phyloP scores from a whole-genome alignment of 2,329 filamentous ascomycete genomes.

The Thielaviopsis punctulata region DNA sequence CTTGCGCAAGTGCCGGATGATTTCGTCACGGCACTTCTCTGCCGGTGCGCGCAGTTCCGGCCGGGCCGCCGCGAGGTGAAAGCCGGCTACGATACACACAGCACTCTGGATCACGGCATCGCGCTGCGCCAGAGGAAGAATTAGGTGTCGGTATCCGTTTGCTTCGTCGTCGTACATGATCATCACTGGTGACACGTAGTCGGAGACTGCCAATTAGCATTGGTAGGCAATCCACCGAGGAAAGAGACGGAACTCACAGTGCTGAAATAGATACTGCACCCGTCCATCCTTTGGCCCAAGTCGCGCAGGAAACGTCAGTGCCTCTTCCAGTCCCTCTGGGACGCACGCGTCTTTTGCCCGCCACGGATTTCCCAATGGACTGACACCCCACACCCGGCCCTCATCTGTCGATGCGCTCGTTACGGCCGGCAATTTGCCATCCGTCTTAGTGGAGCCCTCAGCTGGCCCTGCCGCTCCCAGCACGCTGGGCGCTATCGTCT shows the following conservation, averaged over 20 bases:
- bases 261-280: conserved; percentile 10
- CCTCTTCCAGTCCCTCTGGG: background rate
- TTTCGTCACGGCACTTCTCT: conserved; percentile 1
- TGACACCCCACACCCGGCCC: background rate
- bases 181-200: conserved; percentile 3
- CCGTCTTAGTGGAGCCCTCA: too few species aligned
- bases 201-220: background rate
- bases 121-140: conserved; percentile 2
- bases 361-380: conserved; percentile 2
- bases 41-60: conserved; percentile 2
- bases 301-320: background rate
- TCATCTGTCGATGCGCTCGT: background rate
- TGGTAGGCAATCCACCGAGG: background rate
- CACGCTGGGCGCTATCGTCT: background rate
- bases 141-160: conserved; percentile 3
- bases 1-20: background rate
- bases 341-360: background rate
- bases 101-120: background rate
- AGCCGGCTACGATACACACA: conserved; percentile 2
- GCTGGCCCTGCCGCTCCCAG: too few species aligned
- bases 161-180: conserved; percentile 6
- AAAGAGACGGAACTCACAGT: conserved; percentile 7
- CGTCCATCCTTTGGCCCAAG: conserved; percentile 4
- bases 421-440: too few species aligned
- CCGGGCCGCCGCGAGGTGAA: background rate